Evolutionary conservation across 2,329 filamentous ascomycete species (phyloP).

Genomic region (Alternaria postmessia): DNA sequence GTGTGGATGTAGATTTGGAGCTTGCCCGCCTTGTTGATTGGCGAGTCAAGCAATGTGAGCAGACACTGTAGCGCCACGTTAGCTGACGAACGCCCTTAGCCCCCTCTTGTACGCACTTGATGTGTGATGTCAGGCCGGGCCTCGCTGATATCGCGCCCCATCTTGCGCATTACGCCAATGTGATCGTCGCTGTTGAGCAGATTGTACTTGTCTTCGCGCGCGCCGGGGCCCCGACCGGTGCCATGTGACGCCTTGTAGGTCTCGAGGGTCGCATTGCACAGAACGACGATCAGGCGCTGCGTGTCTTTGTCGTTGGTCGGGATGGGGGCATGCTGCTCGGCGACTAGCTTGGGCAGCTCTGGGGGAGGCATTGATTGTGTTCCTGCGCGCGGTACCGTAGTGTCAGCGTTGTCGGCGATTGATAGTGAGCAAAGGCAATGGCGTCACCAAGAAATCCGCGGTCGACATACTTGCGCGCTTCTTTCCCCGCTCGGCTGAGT

Average conservation of each 20-base stretch:
- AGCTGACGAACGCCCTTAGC: slow-evolving; percentile 21
- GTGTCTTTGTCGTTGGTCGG: slow-evolving; percentile 87
- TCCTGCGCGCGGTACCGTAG: slow-evolving; percentile 32
- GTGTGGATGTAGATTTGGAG: slow-evolving; percentile 99
- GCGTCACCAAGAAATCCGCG: slow-evolving; percentile 8
- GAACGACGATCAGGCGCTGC: slow-evolving; percentile 89
- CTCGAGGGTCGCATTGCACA: slow-evolving; percentile 96
- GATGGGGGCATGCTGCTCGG: slow-evolving; percentile 90
- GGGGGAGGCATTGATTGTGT: slow-evolving; percentile 96
- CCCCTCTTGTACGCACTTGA: slow-evolving; percentile 71
- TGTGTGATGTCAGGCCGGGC: slow-evolving; percentile 97
- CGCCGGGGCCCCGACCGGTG: slow-evolving; percentile 67
- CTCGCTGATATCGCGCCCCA: slow-evolving; percentile 98
- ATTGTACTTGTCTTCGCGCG: slow-evolving; percentile 93
- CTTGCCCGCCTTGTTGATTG: slow-evolving; percentile 97
- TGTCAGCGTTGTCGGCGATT: slow-evolving; percentile 36
- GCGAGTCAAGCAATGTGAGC: slow-evolving; percentile 94
- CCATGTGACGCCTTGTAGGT: slow-evolving; percentile 92
- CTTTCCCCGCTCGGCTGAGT: slow-evolving; percentile 46
- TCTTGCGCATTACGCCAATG: slow-evolving; percentile 98
- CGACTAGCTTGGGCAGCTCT: slow-evolving; percentile 86
- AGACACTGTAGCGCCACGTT: slow-evolving; percentile 73
- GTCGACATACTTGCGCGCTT: slow-evolving; percentile 50
- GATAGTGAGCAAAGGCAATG: slow-evolving; percentile 7
- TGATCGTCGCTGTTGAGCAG: slow-evolving; percentile 98